Conservation (phyloP, 495 filamentous ascomycete species). For the Daldinia childiae region DNA sequence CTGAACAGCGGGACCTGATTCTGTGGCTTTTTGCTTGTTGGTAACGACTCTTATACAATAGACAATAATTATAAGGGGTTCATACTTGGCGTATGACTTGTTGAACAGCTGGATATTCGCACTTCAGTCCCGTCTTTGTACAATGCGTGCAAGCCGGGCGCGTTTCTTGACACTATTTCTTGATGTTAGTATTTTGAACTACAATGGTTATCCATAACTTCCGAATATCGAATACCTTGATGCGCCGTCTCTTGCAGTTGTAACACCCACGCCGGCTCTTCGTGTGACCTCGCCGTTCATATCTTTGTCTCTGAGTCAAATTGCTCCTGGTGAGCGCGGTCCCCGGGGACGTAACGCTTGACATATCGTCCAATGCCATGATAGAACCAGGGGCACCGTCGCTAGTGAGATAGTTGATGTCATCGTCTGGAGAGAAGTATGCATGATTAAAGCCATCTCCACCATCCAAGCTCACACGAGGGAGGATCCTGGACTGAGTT, state of each 20-base stretch:
- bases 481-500: slow-evolving; percentile 34
- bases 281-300: slow-evolving; percentile 63
- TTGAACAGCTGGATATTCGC: slow-evolving; percentile 64
- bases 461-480: slow-evolving; percentile 38
- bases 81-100: slow-evolving; percentile 55
- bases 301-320: slow-evolving; percentile 40
- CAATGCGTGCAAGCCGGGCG: slow-evolving; percentile 68
- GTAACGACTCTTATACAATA: slow-evolving; percentile 10
- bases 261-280: slow-evolving; percentile 72
- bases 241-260: slow-evolving; percentile 70
- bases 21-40: slow-evolving; percentile 47
- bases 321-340: slow-evolving; percentile 10
- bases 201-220: neutral
- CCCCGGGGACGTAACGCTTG: slow-evolving; percentile 17
- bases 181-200: slow-evolving; percentile 1
- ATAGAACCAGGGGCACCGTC: slow-evolving; percentile 40
- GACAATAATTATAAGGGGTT: neutral
- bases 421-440: slow-evolving; percentile 48
- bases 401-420: slow-evolving; percentile 45
- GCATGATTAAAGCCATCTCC: slow-evolving; percentile 45
- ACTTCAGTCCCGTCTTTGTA: slow-evolving; percentile 63
- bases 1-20: slow-evolving; percentile 60
- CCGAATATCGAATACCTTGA: slow-evolving; percentile 57
- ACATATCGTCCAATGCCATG: slow-evolving; percentile 24
- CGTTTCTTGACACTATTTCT: slow-evolving; percentile 64